Base-by-base conservation (phyloP, 768 basidiomycete genomes). In the Neoboletus magnificus region DNA sequence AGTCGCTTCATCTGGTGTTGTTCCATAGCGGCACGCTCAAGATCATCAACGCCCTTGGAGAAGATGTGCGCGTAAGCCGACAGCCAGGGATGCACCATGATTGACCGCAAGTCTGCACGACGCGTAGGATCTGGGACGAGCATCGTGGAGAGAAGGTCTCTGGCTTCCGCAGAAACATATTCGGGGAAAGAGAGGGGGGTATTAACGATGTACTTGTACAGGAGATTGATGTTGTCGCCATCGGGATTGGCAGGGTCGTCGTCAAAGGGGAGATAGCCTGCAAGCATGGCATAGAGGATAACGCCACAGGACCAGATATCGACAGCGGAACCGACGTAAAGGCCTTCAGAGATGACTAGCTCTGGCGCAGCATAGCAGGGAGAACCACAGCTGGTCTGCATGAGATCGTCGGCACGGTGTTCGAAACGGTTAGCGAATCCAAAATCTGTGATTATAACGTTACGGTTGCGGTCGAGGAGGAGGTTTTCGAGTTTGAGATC, bases 341-440 rank as follows among this genome's bases (percentile, higher is more conserved):
- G 81, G 16, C 97, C 97, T 67, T 98, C 97, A 29, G 90, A 92
- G 62, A 98, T 94, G 73, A 99, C 97, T 12, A 99, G 80, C 70
- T 99, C 97, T 0, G 97, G 97, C 0, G 97, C 97, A 6, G 97
- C 97, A 71, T 98, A 99, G 73, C 97, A 99, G 0, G 97, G 97
- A 29, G 88, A 91, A 16, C 97, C 97, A 61, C 97, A 98, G 61
- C 88, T 91, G 0, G 97, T 98, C 67, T 97, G 94, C 97, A 98
- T 98, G 60, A 98, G 84, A 69, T 99, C 97, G 73, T 95, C 93
- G 11, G 86, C 60, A 32, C 86, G 85, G 67, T 96, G 91, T 71
- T 96, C 93, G 69, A 98, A 99, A 48, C 90, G 86, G 75, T 98
- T 99, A 57, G 97, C 97, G 66, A 98, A 99, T 13, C 97, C 97